Base-by-base conservation (phyloP, 1,139 yeast genomes). In the Pichia sp. region DNA sequence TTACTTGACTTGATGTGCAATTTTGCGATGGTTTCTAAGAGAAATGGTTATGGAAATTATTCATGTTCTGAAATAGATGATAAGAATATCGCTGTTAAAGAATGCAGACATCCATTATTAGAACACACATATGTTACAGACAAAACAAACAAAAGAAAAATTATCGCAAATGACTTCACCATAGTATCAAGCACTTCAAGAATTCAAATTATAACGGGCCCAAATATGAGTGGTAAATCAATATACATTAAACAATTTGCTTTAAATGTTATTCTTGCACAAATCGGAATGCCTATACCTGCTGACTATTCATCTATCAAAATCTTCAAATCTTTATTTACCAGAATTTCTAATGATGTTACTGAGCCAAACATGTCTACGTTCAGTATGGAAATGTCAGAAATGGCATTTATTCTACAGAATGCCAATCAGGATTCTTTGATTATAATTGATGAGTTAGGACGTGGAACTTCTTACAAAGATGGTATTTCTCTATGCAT, bases 141-240 rank as follows among this genome's bases (percentile, higher is more conserved):
- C n/a, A 44, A 21, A 12, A 22, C 20, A 2, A 10, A 35, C 12
- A 33, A 28, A 4, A 24, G 42, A 8, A 36, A 42, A 1, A 71
- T 67, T 52, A 58, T 73, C 12, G 60, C 75, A 0, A 75, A 75
- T 54, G 72, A 72, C 52, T 63, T 70, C 2, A 62, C 65, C 3
- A 63, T 69, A 5, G 56, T 65, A 6, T 53, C 57, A 9, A 67
- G 64, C 17, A 61, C 67, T 5, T 72, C 77, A 4, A 56, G 71
- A 24, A 56, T 75, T 30, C 76, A 73, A 48, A 63, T 75, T 0
- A 63, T 75, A 1, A 73, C 78, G 0, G 79, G 79, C 0, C 69
- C 73, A 19, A 75, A 75, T 41, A 75, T 76, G 79, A 79, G 81
- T 38, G 82, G 82, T 27, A 77, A 77, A 58, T 73, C 79, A 0